These are phyloP conservation scores for Penicillium fuscoglaucum DNA, from an alignment of 2,329 filamentous ascomycete genomes.

Conservation along the genomic window DNA sequence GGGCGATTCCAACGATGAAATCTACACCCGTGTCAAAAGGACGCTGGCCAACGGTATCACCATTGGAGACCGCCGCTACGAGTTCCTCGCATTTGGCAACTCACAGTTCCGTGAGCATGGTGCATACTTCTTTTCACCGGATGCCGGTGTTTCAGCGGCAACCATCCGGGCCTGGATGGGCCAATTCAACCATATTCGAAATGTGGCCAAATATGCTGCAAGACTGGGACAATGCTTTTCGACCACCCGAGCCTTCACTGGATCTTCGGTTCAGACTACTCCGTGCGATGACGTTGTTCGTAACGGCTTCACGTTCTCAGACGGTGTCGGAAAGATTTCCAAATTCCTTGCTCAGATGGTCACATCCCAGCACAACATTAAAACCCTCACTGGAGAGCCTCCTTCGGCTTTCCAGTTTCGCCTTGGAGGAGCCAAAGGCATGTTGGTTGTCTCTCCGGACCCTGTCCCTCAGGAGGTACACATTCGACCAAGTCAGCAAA, in stretches of 20 bases:
- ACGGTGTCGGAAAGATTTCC: slow-evolving; percentile 94
- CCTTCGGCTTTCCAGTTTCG: slow-evolving; percentile 92
- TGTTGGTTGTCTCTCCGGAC: slow-evolving; percentile 73
- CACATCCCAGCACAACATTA: slow-evolving; percentile 65
- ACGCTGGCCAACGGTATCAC: slow-evolving; percentile 75
- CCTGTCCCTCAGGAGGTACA: slow-evolving; percentile 68
- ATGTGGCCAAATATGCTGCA: slow-evolving; percentile 86
- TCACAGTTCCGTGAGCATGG: slow-evolving; percentile 91
- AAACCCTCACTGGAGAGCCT: slow-evolving; percentile 52
- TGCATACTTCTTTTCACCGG: slow-evolving; percentile 86
- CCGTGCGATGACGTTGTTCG: slow-evolving; percentile 69
- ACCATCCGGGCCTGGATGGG: slow-evolving; percentile 87
- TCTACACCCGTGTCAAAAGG: slow-evolving; percentile 73
- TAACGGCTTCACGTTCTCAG: slow-evolving; percentile 74
- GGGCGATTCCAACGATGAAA: slow-evolving; percentile 61
- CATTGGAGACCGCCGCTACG: slow-evolving; percentile 77
- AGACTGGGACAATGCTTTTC: slow-evolving; percentile 94
- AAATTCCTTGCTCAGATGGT: slow-evolving; percentile 71
- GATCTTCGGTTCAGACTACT: slow-evolving; percentile 59
- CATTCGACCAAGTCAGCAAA: slow-evolving; percentile 81
- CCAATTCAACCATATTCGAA: slow-evolving; percentile 73
- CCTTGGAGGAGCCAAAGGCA: slow-evolving; percentile 87
- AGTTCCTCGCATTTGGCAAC: slow-evolving; percentile 92
- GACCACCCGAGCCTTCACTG: slow-evolving; percentile 74
- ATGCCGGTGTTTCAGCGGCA: slow-evolving; percentile 65